Evolutionary conservation across 2,329 filamentous ascomycete genomes (phyloP), one percentile per base, ranked within the genome.

Genomic region (Rhytidhysteron rufulum): DNA sequence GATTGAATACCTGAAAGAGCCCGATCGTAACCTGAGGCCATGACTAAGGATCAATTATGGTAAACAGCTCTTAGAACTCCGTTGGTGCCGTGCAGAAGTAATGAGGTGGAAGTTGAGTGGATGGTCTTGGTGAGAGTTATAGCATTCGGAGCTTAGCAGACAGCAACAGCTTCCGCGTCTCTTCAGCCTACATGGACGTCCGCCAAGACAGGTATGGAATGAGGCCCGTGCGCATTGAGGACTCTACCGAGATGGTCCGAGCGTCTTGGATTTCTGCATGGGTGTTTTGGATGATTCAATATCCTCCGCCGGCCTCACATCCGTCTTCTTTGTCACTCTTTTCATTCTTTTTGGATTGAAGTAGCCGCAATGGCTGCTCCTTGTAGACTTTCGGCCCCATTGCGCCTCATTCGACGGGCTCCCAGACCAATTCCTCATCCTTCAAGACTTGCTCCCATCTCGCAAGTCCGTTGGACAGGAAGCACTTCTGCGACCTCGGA

Each of bases 21-120:
- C 86, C 93, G 87, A 77, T 98, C 93, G 75, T 98, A 98, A 72
- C 91, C 91, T 60, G 90, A 95, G 70, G 89, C 86, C 88, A 94
- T 86, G 48, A 34, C 68, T 56, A 33, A n/a, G 18, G 33, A 29
- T 45, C 24, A 39, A 31, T 4, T 22, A 19, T 18, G 25, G 17
- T 19, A 33, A 35, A 20, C 13, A 33, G 13, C 33, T 31, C n/a
- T 19, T 13, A 15, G n/a, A 21, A 29, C 36, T 17, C 35, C 40
- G 39, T 33, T 31, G 37, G n/a, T n/a, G n/a, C n/a, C n/a, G n/a
- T n/a, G 31, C 29, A 33, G 44, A 41, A 24, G 35, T 40, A 17
- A 9, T 40, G 30, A 35, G 34, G 25, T 38, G 30, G 18, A 19
- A 22, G 41, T 34, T 41, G 37, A n/a, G n/a, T n/a, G n/a, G n/a